These are phyloP conservation scores for Talaromyces sp. DNA, from an alignment of 2,329 filamentous ascomycete genomes.

Conservation along the genomic window DNA sequence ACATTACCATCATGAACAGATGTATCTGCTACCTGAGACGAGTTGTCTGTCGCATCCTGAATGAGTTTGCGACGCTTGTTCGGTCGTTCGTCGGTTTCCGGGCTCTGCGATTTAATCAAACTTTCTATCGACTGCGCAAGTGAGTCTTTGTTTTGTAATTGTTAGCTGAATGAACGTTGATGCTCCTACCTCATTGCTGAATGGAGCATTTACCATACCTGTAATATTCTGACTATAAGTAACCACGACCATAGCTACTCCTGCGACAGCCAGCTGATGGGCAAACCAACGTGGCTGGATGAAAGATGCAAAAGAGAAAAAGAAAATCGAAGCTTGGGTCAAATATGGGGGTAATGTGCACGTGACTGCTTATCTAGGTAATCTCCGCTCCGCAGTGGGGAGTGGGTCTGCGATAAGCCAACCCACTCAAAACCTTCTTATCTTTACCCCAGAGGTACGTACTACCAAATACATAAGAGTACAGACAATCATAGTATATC, in stretches of 20 bases:
- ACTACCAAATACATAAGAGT: background rate
- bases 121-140: constrained; percentile 10
- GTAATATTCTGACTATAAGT: constrained; percentile 8
- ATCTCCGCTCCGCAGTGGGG: background rate
- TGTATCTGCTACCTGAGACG: background rate
- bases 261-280: background rate
- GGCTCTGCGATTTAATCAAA: constrained; percentile 2
- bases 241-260: background rate
- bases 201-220: constrained; percentile 1
- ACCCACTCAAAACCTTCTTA: background rate
- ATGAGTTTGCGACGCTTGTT: constrained; percentile 31
- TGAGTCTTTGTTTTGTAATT: constrained; percentile 3
- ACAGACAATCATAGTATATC: too few relatives aligned
- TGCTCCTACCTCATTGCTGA: background rate
- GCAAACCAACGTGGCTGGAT: constrained; percentile 4
- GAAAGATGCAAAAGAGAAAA: constrained; percentile 11
- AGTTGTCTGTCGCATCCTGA: background rate
- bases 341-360: background rate
- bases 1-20: constrained; percentile 28
- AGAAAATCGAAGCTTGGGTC: background rate
- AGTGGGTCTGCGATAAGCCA: background rate
- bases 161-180: background rate
- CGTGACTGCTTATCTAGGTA: constrained; percentile 9
- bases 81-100: constrained; percentile 15
- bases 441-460: background rate